phyloP scores from a whole-genome alignment of 768 basidiomycete species.

The Piloderma croceum region DNA sequence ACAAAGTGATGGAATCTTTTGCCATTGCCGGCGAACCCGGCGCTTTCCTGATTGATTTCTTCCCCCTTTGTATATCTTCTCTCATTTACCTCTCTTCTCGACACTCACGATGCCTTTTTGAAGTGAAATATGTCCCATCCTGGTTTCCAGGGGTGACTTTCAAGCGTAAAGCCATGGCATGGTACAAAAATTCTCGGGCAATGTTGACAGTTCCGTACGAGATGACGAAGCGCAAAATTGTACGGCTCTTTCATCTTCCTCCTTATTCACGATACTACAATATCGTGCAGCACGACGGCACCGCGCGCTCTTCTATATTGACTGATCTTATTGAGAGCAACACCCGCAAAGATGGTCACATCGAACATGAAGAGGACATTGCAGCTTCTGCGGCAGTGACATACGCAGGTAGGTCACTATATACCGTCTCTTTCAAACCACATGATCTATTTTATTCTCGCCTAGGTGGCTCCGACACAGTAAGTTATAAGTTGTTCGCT shows the following conservation, averaged over 20 bases:
- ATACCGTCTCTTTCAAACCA: not conserved
- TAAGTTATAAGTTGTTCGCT: not conserved
- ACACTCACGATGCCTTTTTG: conserved; percentile 9
- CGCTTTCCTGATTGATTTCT: conserved; percentile 30
- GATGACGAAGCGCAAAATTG: conserved; percentile 1
- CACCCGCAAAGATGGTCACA: conserved; percentile 10
- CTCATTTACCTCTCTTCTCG: not conserved
- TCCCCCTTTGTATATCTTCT: conserved; percentile 16
- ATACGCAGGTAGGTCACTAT: conserved; percentile 16
- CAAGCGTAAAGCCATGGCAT: conserved; percentile 26
- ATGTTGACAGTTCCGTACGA: conserved; percentile 23
- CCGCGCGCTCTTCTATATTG: conserved; percentile 22
- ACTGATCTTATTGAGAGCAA: conserved; percentile 17
- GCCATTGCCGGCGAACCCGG: conserved; percentile 26
- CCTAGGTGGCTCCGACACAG: not conserved
- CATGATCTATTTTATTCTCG: not conserved
- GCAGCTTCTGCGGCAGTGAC: conserved; percentile 20
- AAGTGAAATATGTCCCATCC: conserved; percentile 29
- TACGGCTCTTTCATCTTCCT: not conserved
- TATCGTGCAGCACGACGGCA: conserved; percentile 9
- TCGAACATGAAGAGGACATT: conserved; percentile 19
- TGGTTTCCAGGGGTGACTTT: conserved; percentile 34
- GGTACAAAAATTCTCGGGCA: conserved; percentile 12
- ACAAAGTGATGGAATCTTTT: conserved; percentile 28
- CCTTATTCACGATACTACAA: not conserved